Evolutionary conservation across 2,329 filamentous ascomycete genomes (phyloP).

Genomic region (Sporothrix humicola): DNA sequence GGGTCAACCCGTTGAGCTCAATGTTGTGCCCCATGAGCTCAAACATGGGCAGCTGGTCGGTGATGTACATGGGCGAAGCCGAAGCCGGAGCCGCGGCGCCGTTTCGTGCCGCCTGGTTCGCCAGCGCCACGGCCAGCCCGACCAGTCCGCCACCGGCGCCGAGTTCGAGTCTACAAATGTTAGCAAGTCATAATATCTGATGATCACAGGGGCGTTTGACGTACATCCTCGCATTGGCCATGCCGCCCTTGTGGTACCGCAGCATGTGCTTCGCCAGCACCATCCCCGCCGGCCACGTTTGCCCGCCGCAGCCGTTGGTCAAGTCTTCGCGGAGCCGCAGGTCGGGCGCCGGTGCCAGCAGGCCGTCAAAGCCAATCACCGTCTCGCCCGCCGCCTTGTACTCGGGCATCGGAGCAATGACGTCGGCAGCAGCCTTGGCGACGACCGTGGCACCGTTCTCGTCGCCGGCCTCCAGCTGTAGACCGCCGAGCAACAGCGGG

Average conservation of each 20-base stretch:
- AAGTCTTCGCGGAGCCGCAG: conserved; percentile 85
- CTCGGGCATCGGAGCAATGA: conserved; percentile 63
- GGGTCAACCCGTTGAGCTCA: conserved; percentile 72
- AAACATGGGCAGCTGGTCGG: conserved; percentile 87
- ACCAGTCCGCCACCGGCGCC: conserved; percentile 91
- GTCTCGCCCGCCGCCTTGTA: conserved; percentile 62
- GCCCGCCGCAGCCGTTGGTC: conserved; percentile 85
- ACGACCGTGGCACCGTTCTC: conserved; percentile 7
- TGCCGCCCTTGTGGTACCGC: conserved; percentile 67
- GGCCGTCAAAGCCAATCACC: conserved; percentile 70
- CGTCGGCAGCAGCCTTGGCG: conserved; percentile 43
- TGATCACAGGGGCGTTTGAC: no score
- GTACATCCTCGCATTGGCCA: conserved; percentile 75
- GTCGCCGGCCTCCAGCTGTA: conserved; percentile 23
- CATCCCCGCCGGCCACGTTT: conserved; percentile 94
- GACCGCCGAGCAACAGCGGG: conserved; percentile 51
- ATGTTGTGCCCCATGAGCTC: conserved; percentile 87
- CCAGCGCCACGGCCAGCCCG: conserved; percentile 66
- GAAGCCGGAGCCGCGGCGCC: background rate
- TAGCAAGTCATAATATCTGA: no score
- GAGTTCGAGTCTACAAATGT: conserved; percentile 73
- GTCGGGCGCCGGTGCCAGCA: conserved; percentile 63
- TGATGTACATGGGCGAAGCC: conserved; percentile 70
- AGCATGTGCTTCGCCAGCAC: conserved; percentile 86
- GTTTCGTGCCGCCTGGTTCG: conserved; percentile 47